These are phyloP conservation scores for Telopea speciosissima DNA, from an alignment of 177 flowering plant genomes.

Conservation along the genomic window DNA sequence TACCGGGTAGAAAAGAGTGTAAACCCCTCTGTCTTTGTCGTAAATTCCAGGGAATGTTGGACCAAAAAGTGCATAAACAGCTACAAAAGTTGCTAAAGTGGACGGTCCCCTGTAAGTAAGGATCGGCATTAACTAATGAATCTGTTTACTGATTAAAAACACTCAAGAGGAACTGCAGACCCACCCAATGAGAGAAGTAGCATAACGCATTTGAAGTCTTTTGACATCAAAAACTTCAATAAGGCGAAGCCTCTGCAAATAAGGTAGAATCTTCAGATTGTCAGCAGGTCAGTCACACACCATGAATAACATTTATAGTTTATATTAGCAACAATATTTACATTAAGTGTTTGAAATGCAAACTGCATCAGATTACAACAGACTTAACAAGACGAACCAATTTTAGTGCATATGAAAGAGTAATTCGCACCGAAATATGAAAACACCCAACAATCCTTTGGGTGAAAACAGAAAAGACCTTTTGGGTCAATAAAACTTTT, in stretches of 20 bases:
- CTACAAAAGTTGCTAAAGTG: constrained; percentile 88
- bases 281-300: neutral
- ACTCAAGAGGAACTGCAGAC: constrained; percentile 14
- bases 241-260: constrained; percentile 74
- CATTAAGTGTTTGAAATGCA: neutral
- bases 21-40: constrained; percentile 88
- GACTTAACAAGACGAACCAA: too few species aligned
- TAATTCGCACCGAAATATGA: neutral
- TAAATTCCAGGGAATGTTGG: constrained; percentile 94
- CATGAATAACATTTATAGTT: neutral
- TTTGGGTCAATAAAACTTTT: too few species aligned
- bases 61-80: constrained; percentile 94
- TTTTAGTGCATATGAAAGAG: too few species aligned
- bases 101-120: constrained; percentile 68
- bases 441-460: neutral
- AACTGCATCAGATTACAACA: neutral
- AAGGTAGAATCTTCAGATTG: constrained; percentile 6
- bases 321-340: neutral
- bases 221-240: constrained; percentile 90
- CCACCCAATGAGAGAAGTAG: constrained; percentile 87
- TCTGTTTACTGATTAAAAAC: neutral
- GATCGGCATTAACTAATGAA: constrained; percentile 7
- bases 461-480: too few species aligned
- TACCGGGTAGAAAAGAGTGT: constrained; percentile 88
- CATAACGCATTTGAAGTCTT: constrained; percentile 93